Evolutionary conservation across 2,329 filamentous ascomycete species (phyloP).

Genomic region (Achaetomium macrosporum): DNA sequence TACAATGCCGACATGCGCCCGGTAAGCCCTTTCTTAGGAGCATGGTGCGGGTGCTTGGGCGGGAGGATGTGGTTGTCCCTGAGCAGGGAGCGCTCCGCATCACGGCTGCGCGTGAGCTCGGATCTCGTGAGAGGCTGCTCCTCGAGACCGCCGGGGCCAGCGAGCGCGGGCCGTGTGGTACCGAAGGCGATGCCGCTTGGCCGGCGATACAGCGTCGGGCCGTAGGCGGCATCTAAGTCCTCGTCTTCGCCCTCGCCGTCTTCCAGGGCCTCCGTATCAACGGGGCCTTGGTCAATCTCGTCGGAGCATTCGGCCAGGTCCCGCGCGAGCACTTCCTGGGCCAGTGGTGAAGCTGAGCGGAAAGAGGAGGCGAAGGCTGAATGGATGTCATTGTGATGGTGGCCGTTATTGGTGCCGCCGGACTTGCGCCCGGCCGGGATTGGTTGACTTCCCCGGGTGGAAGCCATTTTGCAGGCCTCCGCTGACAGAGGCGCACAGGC

Average conservation of each 20-base stretch:
- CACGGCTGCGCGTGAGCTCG: constrained; percentile 35
- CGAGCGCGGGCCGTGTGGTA: constrained; percentile 63
- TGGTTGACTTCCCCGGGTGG: constrained; percentile 10
- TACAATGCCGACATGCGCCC: constrained; percentile 9
- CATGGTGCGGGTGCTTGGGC: constrained; percentile 45
- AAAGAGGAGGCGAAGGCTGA: constrained; percentile 43
- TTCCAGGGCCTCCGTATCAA: constrained; percentile 29
- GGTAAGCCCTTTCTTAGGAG: constrained; percentile 2
- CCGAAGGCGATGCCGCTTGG: constrained; percentile 72
- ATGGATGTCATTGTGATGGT: constrained; percentile 8
- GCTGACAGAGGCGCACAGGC: background rate
- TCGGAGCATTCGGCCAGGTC: constrained; percentile 62
- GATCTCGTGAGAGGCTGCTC: constrained; percentile 45
- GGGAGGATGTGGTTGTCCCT: constrained; percentile 61
- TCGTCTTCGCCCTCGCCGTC: constrained; percentile 33
- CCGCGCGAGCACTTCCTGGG: constrained; percentile 58
- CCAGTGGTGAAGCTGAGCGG: constrained; percentile 57
- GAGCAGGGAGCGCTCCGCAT: constrained; percentile 38
- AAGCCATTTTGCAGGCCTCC: constrained; percentile 4
- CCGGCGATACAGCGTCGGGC: constrained; percentile 61
- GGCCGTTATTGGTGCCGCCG: background rate
- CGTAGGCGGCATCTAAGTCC: constrained; percentile 35
- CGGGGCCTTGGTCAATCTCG: constrained; percentile 37
- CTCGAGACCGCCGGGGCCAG: constrained; percentile 45
- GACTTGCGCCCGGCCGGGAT: constrained; percentile 13